phyloP scores from a whole-genome alignment of 441 rosid genomes.

The Erodium trifolium region DNA sequence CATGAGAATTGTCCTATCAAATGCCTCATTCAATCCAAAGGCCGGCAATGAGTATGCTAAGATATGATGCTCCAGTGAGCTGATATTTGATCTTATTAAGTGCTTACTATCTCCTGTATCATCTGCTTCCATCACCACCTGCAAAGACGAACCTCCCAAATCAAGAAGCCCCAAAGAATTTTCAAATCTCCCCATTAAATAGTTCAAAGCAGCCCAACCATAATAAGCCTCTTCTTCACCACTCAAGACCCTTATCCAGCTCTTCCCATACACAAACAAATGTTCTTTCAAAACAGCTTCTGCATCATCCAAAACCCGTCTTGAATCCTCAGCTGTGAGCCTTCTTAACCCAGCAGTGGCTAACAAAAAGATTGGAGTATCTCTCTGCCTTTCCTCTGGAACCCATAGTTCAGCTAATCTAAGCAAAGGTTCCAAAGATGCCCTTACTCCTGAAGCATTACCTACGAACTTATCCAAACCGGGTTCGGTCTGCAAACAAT shows the following conservation, averaged over 20 bases:
- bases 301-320: slow-evolving; percentile 36
- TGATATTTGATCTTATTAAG: slow-evolving; percentile 31
- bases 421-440: slow-evolving; percentile 41
- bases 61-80: slow-evolving; percentile 28
- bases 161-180: slow-evolving; percentile 53
- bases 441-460: slow-evolving; percentile 39
- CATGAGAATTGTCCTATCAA: slow-evolving; percentile 45
- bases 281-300: slow-evolving; percentile 34
- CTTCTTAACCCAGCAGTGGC: slow-evolving; percentile 58
- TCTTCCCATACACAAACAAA: slow-evolving; percentile 29
- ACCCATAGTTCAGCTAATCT: slow-evolving; percentile 35
- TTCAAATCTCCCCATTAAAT: slow-evolving; percentile 36
- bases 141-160: slow-evolving; percentile 61
- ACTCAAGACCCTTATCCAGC: slow-evolving; percentile 43
- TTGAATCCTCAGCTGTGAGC: slow-evolving; percentile 30
- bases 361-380: slow-evolving; percentile 47
- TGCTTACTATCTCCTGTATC: slow-evolving; percentile 21
- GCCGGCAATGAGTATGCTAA: slow-evolving; percentile 40
- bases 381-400: slow-evolving; percentile 32
- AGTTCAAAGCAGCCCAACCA: slow-evolving; percentile 58
- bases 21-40: slow-evolving; percentile 51
- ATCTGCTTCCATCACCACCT: slow-evolving; percentile 37
- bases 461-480: slow-evolving; percentile 49
- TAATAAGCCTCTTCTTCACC: slow-evolving; percentile 60
- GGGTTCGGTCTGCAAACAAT: slow-evolving; percentile 55